A percentile compares a stretch with the other conserved stretches of the same genome.
phyloP scores from a whole-genome alignment of 352 stramenopile genomes.

The Globisporangium acanthophoron region DNA sequence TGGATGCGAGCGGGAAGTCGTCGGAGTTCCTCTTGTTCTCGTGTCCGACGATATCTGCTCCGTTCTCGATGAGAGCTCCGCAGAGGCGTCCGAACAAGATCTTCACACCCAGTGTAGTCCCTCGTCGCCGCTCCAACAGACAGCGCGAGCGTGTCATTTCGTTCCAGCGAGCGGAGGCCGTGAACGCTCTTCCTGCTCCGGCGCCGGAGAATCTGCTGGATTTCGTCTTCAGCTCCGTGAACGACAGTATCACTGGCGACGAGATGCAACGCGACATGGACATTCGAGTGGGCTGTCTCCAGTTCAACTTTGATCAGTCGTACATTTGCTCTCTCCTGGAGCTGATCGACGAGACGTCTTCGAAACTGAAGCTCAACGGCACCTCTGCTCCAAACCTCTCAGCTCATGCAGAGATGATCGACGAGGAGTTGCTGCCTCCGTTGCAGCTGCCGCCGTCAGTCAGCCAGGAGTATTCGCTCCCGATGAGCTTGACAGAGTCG shows the following conservation, averaged over 20 bases:
- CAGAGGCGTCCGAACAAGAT: constrained; percentile 35
- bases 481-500: constrained; percentile 72
- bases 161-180: constrained; percentile 28
- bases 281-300: constrained; percentile 65
- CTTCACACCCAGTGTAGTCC: constrained; percentile 14
- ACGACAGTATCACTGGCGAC: constrained; percentile 50
- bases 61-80: constrained; percentile 55
- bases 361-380: constrained; percentile 33
- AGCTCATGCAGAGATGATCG: background rate
- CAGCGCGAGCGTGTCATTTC: constrained; percentile 68
- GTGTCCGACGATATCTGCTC: constrained; percentile 56
- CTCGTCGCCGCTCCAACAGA: constrained; percentile 25
- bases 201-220: constrained; percentile 57
- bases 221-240: constrained; percentile 49
- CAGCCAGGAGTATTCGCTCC: constrained; percentile 64
- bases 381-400: constrained; percentile 12
- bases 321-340: constrained; percentile 77
- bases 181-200: constrained; percentile 10
- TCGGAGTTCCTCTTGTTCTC: constrained; percentile 79
- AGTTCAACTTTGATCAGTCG: constrained; percentile 83
- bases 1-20: constrained; percentile 51
- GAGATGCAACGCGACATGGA: constrained; percentile 56
- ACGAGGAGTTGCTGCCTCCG: constrained; percentile 22
- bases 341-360: constrained; percentile 63
- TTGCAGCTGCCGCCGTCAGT: constrained; percentile 59